These are phyloP conservation scores for Chytridium lagenaria DNA, from an alignment of 371 early-diverging fungal genomes.

Conservation along the genomic window DNA sequence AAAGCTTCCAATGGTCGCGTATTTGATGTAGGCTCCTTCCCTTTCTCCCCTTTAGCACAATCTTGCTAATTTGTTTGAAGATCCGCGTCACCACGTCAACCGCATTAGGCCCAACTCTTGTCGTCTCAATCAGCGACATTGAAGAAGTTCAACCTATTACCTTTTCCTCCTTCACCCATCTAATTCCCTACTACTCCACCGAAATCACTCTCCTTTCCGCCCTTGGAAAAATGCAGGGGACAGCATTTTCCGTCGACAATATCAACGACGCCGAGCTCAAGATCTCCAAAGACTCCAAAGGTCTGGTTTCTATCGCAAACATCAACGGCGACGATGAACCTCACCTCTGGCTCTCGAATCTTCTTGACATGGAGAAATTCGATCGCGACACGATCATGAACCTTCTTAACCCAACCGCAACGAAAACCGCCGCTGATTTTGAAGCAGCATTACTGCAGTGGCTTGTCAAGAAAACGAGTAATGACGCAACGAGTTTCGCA, in stretches of 20 bases:
- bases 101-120: conserved; percentile 46
- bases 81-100: conserved; percentile 22
- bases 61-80: conserved; percentile 22
- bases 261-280: neutral
- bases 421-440: neutral
- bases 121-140: conserved; percentile 45
- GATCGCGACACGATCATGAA: neutral
- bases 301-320: neutral
- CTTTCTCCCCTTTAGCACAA: neutral
- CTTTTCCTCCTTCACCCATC: conserved; percentile 58
- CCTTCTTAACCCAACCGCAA: neutral
- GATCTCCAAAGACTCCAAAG: neutral
- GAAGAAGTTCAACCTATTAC: conserved; percentile 41
- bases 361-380: neutral
- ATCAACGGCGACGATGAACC: neutral
- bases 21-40: conserved; percentile 39
- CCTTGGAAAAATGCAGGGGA: conserved; percentile 52
- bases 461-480: neutral
- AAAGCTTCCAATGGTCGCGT: conserved; percentile 36
- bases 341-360: neutral
- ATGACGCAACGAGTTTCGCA: neutral
- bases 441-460: neutral
- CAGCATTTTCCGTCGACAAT: neutral
- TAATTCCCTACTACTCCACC: conserved; percentile 68
- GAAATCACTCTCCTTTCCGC: conserved; percentile 72